A percentile compares a stretch with the other conserved stretches of the same genome.
Conservation (phyloP, 352 stramenopile species). For the Pythium guiyangense region DNA sequence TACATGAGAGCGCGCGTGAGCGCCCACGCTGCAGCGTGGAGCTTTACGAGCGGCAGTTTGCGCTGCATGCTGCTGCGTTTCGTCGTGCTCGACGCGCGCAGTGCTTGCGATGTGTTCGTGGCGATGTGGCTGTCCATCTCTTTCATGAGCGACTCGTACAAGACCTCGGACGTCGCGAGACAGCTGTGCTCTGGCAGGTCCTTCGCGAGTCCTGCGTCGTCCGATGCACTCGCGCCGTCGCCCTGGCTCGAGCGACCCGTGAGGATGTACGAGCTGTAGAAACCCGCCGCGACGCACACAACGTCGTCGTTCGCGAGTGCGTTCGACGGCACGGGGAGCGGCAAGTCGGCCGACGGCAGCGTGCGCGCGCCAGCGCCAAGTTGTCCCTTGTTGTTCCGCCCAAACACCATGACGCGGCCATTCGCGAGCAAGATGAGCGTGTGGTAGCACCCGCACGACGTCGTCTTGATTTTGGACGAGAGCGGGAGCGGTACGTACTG, state of each 20-base stretch:
- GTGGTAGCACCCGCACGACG: constrained; percentile 84
- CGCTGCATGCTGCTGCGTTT: constrained; percentile 38
- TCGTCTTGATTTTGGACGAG: constrained; percentile 69
- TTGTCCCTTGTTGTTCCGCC: constrained; percentile 86
- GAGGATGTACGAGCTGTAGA: constrained; percentile 88
- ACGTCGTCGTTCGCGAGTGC: constrained; percentile 79
- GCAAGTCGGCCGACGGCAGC: constrained; percentile 74
- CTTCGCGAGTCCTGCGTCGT: constrained; percentile 41
- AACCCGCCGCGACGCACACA: constrained; percentile 72
- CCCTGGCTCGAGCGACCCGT: constrained; percentile 57
- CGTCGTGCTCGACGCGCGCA: constrained; percentile 28
- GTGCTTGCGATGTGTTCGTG: constrained; percentile 6
- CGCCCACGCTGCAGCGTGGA: constrained; percentile 74
- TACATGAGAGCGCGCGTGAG: constrained; percentile 78
- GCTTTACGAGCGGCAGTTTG: constrained; percentile 69
- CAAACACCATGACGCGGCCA: constrained; percentile 83
- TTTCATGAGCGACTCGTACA: constrained; percentile 87
- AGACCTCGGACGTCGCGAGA: constrained; percentile 54
- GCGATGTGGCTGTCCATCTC: constrained; percentile 68
- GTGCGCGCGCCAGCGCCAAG: constrained; percentile 72
- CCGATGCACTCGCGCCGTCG: constrained; percentile 24
- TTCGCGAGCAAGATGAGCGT: constrained; percentile 74
- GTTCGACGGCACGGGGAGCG: constrained; percentile 70
- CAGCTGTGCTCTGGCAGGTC: constrained; percentile 57
- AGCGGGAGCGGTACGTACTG: constrained; percentile 78